Evolutionary conservation across 2,329 filamentous ascomycete species (phyloP), one percentile per base, ranked within the genome.

Genomic region (Cladosporium velox): DNA sequence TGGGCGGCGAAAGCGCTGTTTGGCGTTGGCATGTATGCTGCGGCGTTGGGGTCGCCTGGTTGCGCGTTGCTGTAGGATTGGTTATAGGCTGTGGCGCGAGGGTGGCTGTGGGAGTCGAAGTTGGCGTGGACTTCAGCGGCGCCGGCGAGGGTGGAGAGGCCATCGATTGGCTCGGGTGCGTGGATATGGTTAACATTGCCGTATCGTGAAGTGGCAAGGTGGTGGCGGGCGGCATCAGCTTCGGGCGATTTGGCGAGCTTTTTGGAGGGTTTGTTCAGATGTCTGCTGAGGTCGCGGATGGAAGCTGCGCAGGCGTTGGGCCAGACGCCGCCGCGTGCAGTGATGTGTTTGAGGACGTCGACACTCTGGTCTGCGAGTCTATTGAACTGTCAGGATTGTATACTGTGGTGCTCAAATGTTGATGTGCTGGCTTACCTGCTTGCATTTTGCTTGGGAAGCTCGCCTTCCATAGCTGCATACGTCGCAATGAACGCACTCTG

Each of bases 401-500:
- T 21, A 7, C 10, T 24, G n/a, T 47, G 2, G 6, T 54, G 51
- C 4, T 32, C 18, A 30, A n/a, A 18, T 18, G 26, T 2, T 55
- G 18, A 34, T 18, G 15, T 4, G 24, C 26, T n/a, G 7, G 24
- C 74, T 63, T 78, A 83, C 78, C 79, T 80, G 3, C 79, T 68
- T 0, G 80, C 80, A 15, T 77, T 77, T 0, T 73, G 65, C 0
- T 77, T 67, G 0, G 80, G 75, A 3, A 84, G 72, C 35, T 84
- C 78, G 0, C 77, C 76, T 67, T 82, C 81, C 67, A 81, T 81
- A 0, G 81, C 82, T 4, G 83, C 84, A 61, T 84, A 83, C 3
- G 84, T 79, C 4, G 85, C 70, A 24, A 85, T 80, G 47, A 85
- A 82, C 1, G 81, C 81, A 65, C 82, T 84, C 69, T 85, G 85